Evolutionary conservation across 2,329 filamentous ascomycete genomes (phyloP), one percentile per base, ranked within the genome.

Genomic region (Nigrospora oryzae): DNA sequence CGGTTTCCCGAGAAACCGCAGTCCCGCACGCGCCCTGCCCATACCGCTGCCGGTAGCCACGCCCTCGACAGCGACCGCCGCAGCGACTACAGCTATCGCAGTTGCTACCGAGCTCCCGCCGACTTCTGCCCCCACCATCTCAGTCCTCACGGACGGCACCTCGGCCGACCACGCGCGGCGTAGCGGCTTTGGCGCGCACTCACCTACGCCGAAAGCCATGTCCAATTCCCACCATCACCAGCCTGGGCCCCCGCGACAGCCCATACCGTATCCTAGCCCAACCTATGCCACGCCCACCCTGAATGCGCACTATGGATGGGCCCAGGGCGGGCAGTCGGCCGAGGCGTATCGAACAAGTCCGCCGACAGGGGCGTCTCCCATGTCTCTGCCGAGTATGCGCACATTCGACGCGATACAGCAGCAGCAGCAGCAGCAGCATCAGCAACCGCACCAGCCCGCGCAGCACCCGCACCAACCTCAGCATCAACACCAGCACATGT

Each of bases 351-450:
- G 66, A 49, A 52, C 61, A 43, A 58, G 47, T 38, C 41, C 59
- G 4, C 52, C 55, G 38, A 51, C 58, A 39, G 49, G 57, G 16
- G 58, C 55, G 36, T 60, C 52, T 42, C 57, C 63, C 36, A 64
- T 66, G 44, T 58, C 66, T 7, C 55, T 70, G 38, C 67, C 67
- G 39, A 70, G 66, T 50, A 69, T 70, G 63, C 63, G 65, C 48
- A 68, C 66, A 4, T 64, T 69, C 53, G 66, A 69, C 32, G 23
- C 42, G 11, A 28, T 39, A 28, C 42, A 17, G 23, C 37, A 13
- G 23, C 37, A 38, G 17, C 37, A 38, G 37, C 37, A 16, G 4
- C 36, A 38, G 4, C 36, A 38, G 4, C 49, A 49, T 12, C 56
- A 52, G 36, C 49, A 52, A 38, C 55, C 49, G 36, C 53, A 55